Base-by-base conservation (phyloP, 257 asterid species). In the Capsicum chinense region DNA sequence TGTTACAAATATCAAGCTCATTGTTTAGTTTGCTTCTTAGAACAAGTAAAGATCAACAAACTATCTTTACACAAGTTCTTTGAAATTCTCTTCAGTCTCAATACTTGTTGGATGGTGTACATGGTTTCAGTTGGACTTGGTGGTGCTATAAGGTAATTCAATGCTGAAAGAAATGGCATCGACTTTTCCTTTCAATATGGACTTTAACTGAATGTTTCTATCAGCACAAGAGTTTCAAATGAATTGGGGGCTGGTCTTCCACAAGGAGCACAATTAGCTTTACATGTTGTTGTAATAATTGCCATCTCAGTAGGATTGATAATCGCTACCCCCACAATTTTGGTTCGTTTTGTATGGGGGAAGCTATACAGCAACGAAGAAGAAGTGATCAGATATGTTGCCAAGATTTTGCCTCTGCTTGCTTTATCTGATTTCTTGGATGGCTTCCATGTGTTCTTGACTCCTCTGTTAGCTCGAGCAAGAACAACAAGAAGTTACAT, bases 111-210 rank as follows among this genome's bases (percentile, higher is more conserved):
- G 97, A 94, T 89, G 92, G 94, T 90, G 54, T 91, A 91, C 71
- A 91, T 87, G 92, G 90, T 94, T 83, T 91, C 95, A 4, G 95
- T 92, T 56, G 95, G 95, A 33, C 94, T 94, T 82, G 94, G 98
- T 83, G 95, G 91, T 44, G 92, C 97, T 60, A 90, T 92, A 85
- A 93, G 97, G 97, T 93, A 59, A 90, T 80, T 58, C 69, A 13
- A 56, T 52, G 42, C 3, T 39, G 42, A 21, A 21, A 26, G 26
- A 26, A 26, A 26, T 26, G 7, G 3, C 7, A 9, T 79, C 7
- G 13, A 12, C 14, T 52, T 79, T 33, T 79, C 14, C 52, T 17
- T 14, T 35, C 3, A 37, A 14, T 42, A 14, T 56, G 7, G 14
- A 54, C 69, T 56, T 14, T 0, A 79, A 79, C 70, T 79, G 1